These are phyloP conservation scores for Amaranthus cruentus DNA, from an alignment of 148 eudicot species.

Conservation along the genomic window DNA sequence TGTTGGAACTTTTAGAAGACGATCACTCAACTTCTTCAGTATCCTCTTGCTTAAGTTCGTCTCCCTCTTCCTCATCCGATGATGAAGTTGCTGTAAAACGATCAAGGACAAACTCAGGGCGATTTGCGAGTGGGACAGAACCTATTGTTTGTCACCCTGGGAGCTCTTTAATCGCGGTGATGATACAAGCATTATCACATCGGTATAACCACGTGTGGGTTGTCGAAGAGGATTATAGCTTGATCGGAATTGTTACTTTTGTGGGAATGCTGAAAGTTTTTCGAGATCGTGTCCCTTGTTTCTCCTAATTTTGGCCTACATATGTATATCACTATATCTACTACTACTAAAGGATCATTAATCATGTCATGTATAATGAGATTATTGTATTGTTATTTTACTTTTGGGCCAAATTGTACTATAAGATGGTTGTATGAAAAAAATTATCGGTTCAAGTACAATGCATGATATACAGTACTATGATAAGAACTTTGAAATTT, in stretches of 20 bases:
- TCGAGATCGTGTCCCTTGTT: conserved; percentile 28
- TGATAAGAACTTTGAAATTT: not conserved
- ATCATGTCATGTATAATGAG: not conserved
- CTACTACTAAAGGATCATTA: not conserved
- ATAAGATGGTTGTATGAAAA: too few species aligned
- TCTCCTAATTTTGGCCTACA: conserved; percentile 1
- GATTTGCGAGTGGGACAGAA: conserved; percentile 48
- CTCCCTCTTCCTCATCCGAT: conserved; percentile 55
- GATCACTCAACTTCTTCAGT: conserved; percentile 25
- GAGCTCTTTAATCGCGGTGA: conserved; percentile 81
- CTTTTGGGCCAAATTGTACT: too few species aligned
- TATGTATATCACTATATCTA: too few species aligned
- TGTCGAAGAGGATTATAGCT: conserved; percentile 50
- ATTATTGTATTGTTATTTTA: conserved; percentile 8
- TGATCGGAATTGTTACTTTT: conserved; percentile 73
- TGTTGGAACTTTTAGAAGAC: conserved; percentile 67
- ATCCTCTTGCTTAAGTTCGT: conserved; percentile 28
- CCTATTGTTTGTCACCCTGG: conserved; percentile 57
- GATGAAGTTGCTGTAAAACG: conserved; percentile 51
- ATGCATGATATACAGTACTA: not conserved
- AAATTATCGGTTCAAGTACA: not conserved
- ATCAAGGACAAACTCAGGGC: conserved; percentile 30
- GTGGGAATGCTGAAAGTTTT: conserved; percentile 59
- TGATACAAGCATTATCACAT: conserved; percentile 84
- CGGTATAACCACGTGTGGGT: conserved; percentile 79